Conservation (phyloP, 1,284 basidiomycete species). For the Sporisorium scitamineum region DNA sequence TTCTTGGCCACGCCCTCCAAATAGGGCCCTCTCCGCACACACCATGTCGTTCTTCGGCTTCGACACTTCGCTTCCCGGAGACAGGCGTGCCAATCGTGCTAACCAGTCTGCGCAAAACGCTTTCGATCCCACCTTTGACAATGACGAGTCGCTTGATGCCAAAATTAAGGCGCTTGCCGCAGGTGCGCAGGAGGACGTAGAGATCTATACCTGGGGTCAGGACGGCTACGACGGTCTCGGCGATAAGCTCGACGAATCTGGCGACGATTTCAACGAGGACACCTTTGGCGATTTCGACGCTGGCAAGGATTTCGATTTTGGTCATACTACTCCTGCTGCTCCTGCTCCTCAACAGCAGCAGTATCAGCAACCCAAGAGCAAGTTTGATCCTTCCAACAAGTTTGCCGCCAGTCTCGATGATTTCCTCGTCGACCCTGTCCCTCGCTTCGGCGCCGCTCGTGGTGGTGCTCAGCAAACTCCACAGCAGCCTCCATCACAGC, state of each 20-base stretch:
- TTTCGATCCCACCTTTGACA: conserved; percentile 55
- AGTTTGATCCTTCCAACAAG: conserved; percentile 46
- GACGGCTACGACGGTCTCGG: conserved; percentile 91
- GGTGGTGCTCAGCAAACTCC: conserved; percentile 30
- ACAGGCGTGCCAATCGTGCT: conserved; percentile 21
- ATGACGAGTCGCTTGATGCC: conserved; percentile 61
- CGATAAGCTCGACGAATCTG: conserved; percentile 81
- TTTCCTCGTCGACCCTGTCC: conserved; percentile 64
- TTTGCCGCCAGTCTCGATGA: conserved; percentile 67
- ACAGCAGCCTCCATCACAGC: conserved; percentile 15
- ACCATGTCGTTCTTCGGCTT: conserved; percentile 69
- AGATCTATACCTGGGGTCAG: conserved; percentile 88
- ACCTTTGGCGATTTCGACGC: conserved; percentile 79
- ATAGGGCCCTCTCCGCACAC: not conserved
- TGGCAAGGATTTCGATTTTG: conserved; percentile 91
- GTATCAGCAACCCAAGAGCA: conserved; percentile 39
- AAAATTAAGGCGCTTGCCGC: conserved; percentile 72
- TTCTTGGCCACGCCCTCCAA: not conserved
- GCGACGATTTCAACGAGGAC: conserved; percentile 75
- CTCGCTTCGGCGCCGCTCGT: conserved; percentile 46
- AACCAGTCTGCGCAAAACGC: conserved; percentile 29
- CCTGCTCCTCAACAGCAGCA: conserved; percentile 26
- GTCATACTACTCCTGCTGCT: conserved; percentile 61
- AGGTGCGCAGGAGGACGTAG: conserved; percentile 77
- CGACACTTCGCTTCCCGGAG: conserved; percentile 64